These are phyloP conservation scores for Podila clonocystis DNA, from an alignment of 192 early-diverging fungal genomes.

Conservation along the genomic window DNA sequence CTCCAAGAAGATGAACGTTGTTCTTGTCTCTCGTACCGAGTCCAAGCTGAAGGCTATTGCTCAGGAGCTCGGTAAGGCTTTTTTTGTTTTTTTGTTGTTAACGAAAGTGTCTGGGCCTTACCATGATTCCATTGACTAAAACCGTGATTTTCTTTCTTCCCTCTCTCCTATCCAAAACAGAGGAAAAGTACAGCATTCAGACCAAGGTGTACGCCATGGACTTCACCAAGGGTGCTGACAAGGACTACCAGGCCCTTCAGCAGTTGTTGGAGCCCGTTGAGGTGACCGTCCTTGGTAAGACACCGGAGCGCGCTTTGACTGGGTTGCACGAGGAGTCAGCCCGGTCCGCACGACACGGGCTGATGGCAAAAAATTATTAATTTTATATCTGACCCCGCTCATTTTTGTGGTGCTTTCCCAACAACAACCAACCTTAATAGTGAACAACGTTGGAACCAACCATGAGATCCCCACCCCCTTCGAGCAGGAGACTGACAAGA, in stretches of 20 bases:
- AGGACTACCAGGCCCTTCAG: conserved; percentile 76
- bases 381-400: background rate
- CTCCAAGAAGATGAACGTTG: conserved; percentile 81
- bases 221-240: conserved; percentile 69
- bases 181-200: conserved; percentile 67
- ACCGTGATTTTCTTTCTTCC: background rate
- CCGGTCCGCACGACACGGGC: background rate
- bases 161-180: conserved; percentile 9
- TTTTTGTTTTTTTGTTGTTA: background rate
- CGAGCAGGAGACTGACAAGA: conserved; percentile 73
- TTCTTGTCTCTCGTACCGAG: conserved; percentile 84
- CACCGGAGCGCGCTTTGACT: conserved; percentile 31
- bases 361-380: conserved; percentile 13
- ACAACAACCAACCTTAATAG: conserved; percentile 45
- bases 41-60: conserved; percentile 83
- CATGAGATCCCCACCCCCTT: conserved; percentile 92
- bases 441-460: conserved; percentile 96
- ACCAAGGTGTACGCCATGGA: conserved; percentile 80
- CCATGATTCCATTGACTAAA: background rate
- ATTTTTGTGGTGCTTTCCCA: background rate
- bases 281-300: conserved; percentile 66
- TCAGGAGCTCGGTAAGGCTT: conserved; percentile 66
- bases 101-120: background rate
- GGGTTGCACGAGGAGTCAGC: background rate
- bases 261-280: conserved; percentile 64